Evolutionary conservation across 108 stramenopile species (phyloP), one percentile per base, ranked within the genome.

Genomic region (Chaetoceros tenuissimus): DNA sequence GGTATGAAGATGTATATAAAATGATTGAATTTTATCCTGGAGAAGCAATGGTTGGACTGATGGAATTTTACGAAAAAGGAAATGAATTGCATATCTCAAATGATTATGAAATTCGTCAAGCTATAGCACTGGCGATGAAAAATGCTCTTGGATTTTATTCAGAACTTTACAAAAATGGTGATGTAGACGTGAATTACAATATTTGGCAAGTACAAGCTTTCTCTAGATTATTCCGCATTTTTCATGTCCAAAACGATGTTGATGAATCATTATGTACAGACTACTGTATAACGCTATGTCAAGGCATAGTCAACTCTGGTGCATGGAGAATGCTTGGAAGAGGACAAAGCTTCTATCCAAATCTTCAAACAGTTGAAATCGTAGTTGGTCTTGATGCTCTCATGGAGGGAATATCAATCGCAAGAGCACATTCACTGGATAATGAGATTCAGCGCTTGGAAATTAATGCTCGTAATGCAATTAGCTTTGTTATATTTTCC

Each of bases 141-240:
- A 48, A 45, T 13, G 77, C 77, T 0, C 66, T 72, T 24, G 29
- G 26, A 2, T 78, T 78, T 63, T 78, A 78, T 44, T 69, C 53
- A 10, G 22, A 59, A 1, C 62, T 57, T 49, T 69, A 69, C 44
- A 21, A 77, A 16, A 27, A 60, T 30, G 68, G 57, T 17, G 52
- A 59, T 30, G 31, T 64, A 13, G 76, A 69, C 52, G 54, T 60
- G 13, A 78, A 78, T 28, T 78, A 69, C 34, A 69, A 72, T 48
- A 78, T 78, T 46, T 78, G 77, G 77, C 77, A 78, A 66, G 57
- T 72, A 20, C 62, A 60, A 8, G 71, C 67, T 1, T 68, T 78
- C 63, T 30, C 68, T 20, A 50, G 43, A 46, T 48, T 50, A 0
- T 59, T 46, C n/a, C 8, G 68, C 28, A 66, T 49, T 2, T 29